Conservation (phyloP, 345 rosid species). For the Populus simonii region DNA sequence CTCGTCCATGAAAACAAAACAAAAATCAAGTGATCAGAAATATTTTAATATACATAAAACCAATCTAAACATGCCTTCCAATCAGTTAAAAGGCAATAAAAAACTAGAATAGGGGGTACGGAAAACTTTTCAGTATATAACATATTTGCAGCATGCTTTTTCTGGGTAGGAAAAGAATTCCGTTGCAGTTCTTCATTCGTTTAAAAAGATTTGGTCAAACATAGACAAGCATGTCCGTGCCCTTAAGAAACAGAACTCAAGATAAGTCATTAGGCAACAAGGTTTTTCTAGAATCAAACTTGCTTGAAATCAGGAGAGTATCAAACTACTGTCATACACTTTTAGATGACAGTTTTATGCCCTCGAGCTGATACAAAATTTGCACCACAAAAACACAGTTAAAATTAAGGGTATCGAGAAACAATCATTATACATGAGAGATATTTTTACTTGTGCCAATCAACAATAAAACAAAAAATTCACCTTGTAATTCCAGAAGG, state of each 20-base stretch:
- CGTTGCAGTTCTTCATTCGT: not conserved
- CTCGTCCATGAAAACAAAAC: not conserved
- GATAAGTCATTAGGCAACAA: not conserved
- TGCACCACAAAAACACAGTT: not conserved
- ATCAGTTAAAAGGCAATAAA: not conserved
- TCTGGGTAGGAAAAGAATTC: not conserved
- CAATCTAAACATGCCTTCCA: not conserved
- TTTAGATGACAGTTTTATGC: not conserved
- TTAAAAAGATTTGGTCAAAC: not conserved
- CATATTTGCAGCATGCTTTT: not conserved
- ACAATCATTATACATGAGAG: not conserved
- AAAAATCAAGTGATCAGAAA: not conserved
- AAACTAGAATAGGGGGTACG: not conserved
- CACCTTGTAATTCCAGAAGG: constrained; percentile 99
- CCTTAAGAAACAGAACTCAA: not conserved
- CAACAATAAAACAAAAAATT: constrained; percentile 2
- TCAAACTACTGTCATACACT: not conserved
- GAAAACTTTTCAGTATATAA: not conserved
- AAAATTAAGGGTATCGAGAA: not conserved
- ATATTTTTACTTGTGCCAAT: not conserved
- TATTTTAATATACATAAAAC: not conserved
- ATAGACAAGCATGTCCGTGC: not conserved
- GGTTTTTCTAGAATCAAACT: not conserved
- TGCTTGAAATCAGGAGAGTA: not conserved
- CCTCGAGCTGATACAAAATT: not conserved